A percentile compares a stretch with the other conserved stretches of the same genome.
phyloP scores from a whole-genome alignment of 768 basidiomycete genomes.

The Guyanaporus albipodus region DNA sequence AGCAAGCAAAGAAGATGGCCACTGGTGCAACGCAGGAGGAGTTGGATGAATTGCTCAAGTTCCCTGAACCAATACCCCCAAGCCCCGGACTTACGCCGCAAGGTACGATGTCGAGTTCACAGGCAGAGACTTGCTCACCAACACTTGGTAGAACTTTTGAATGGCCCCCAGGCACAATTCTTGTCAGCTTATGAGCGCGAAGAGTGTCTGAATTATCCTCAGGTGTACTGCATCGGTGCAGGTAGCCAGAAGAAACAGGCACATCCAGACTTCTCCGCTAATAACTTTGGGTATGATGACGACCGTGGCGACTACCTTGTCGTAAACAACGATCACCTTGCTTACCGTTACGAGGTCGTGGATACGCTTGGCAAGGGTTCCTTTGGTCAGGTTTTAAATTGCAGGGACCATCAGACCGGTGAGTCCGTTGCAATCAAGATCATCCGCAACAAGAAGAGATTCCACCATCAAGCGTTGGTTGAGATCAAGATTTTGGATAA shows the following conservation, averaged over 20 bases:
- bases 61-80: slow-evolving; percentile 87
- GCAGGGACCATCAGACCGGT: slow-evolving; percentile 92
- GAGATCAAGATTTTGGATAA: slow-evolving; percentile 99
- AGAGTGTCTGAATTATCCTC: slow-evolving; percentile 84
- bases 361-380: slow-evolving; percentile 96
- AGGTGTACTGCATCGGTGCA: slow-evolving; percentile 79
- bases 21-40: slow-evolving; percentile 82
- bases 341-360: slow-evolving; percentile 93
- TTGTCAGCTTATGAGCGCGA: slow-evolving; percentile 87
- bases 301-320: slow-evolving; percentile 97
- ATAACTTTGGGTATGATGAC: slow-evolving; percentile 96
- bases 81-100: slow-evolving; percentile 59
- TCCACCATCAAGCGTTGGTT: slow-evolving; percentile 97
- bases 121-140: slow-evolving; percentile 5
- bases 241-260: slow-evolving; percentile 83
- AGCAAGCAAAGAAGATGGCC: slow-evolving; percentile 84
- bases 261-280: slow-evolving; percentile 62
- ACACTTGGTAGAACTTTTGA: slow-evolving; percentile 51
- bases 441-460: slow-evolving; percentile 98
- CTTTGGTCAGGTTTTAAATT: slow-evolving; percentile 94
- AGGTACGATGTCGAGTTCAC: slow-evolving; percentile 44
- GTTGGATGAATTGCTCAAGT: slow-evolving; percentile 81
- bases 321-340: slow-evolving; percentile 86
- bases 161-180: slow-evolving; percentile 59
- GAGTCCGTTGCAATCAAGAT: slow-evolving; percentile 99